Evolutionary conservation across 805 yeast species (phyloP), one percentile per base, ranked within the genome.

Genomic region (Ogataea chonburiensis): DNA sequence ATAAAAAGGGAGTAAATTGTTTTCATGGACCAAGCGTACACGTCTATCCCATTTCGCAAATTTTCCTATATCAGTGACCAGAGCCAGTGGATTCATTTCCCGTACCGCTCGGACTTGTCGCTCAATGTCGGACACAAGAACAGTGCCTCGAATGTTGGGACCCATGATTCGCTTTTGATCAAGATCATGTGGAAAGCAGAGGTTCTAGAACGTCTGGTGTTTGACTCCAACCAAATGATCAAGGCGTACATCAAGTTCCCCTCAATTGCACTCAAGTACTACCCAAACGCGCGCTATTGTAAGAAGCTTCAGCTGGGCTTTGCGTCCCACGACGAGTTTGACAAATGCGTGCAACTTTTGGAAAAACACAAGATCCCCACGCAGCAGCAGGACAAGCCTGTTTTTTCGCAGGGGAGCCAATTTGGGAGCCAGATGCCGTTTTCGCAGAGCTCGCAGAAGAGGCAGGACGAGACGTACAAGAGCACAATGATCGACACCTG

Each of bases 241-340:
- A 53, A 50, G 24, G 51, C 47, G 1, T 53, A 52, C 27, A 30
- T 38, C 5, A 53, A 46, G 24, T 53, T 26, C 26, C 58, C 58
- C 3, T 47, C 53, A 7, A 30, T 53, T 15, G 57, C 57, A 3
- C 14, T 53, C 15, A 53, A 52, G 18, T 49, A 51, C 31, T 48
- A 49, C 24, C 40, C 45, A 2, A 38, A 29, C 12, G 20, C 37
- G 4, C 17, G 28, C 8, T 29, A 32, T 15, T 34, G 41, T 23
- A 48, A 40, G 37, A 52, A 46, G 20, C 24, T 52, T 4, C 57
- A 52, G 31, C 18, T 50, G 17, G 42, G 52, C 17, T 49, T 52
- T 24, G 24, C 44, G 2, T 37, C 28, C 7, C 19, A 24, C 5
- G 31, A 28, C 2, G 52, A 44, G 17, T 49, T 37, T 26, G 36